Base-by-base conservation (phyloP, 2,329 filamentous ascomycete genomes). In the Bertia moriformis region DNA sequence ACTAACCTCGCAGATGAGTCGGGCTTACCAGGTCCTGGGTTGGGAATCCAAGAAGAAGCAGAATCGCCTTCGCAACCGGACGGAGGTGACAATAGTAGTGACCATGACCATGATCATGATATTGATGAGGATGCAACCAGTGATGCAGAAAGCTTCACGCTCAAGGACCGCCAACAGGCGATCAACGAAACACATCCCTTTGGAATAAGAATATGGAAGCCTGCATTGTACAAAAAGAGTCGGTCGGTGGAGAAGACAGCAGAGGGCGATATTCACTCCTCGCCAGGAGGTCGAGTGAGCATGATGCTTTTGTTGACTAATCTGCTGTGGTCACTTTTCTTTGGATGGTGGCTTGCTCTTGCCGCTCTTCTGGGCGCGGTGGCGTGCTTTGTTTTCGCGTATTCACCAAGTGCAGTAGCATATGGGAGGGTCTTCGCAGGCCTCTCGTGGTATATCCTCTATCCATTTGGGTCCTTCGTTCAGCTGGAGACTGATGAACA, bases 121-220 rank as follows among this genome's bases (percentile, higher is more conserved):
- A 46, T 43, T 7, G 46, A 51, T 10, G 45, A 45, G 37, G 50
- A 50, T 13, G 45, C 45, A 2, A 48, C 48, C 4, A 43, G 19
- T 57, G 91, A 96, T 49, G 83, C 91, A 1, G 91, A 95, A 61
- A 96, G 89, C 63, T 98, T 98, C 56, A 98, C 91, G 0, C 71
- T 98, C 49, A 94, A 93, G 58, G 91, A 98, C 58, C 78, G 91
- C 41, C 91, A 98, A 60, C 79, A 94, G 56, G 91, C 91, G 46
- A 98, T 98, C 67, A 98, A 98, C 61, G 82, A 94, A 57, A 98
- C 91, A 1, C 91, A 98, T 66, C 91, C 91, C 1, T 98, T 98
- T 51, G 91, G 91, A 67, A 96, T 98, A 55, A 79, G 93, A 56
- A 85, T 98, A 45, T 98, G 91, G 91, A 98, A 98, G 59, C 91